phyloP scores from a whole-genome alignment of 2,329 filamentous ascomycete genomes.

The Atkinsonella hypoxylon region DNA sequence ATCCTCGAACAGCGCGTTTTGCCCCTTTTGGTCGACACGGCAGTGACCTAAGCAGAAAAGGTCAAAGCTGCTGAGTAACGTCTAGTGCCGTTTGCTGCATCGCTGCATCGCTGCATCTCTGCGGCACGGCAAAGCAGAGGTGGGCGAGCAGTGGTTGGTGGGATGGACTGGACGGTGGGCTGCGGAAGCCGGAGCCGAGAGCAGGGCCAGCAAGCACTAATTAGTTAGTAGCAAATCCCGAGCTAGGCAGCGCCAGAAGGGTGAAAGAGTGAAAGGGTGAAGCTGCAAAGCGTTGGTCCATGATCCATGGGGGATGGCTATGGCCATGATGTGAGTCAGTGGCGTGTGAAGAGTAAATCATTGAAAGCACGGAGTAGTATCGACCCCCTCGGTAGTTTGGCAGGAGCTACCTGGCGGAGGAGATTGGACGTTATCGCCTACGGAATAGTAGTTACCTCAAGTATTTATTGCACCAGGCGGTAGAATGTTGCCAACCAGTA shows the following conservation, averaged over 20 bases:
- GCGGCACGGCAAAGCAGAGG: background rate
- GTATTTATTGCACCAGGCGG: too few relatives aligned
- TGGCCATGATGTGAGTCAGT: background rate
- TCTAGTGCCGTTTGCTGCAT: background rate
- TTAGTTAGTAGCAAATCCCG: background rate
- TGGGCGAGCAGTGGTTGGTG: background rate
- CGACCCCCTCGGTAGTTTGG: too few relatives aligned
- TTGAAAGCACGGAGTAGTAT: too few relatives aligned
- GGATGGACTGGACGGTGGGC: background rate
- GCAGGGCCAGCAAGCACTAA: background rate
- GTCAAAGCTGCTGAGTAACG: background rate
- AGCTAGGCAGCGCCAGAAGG: background rate
- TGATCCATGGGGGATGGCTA: background rate
- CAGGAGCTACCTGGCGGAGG: too few relatives aligned
- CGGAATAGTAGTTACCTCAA: too few relatives aligned
- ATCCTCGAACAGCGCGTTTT: background rate
- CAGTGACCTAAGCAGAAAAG: background rate
- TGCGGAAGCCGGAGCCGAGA: background rate
- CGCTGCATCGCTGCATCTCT: background rate
- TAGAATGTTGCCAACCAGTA: too few relatives aligned
- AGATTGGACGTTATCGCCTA: too few relatives aligned
- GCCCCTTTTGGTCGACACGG: background rate
- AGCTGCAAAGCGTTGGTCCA: background rate
- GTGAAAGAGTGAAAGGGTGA: background rate
- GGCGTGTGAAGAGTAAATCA: background rate